A percentile compares a stretch with the other conserved stretches of the same genome.
Conservation (phyloP, 1,139 yeast species). For the Saccharomyces hybrid region DNA sequence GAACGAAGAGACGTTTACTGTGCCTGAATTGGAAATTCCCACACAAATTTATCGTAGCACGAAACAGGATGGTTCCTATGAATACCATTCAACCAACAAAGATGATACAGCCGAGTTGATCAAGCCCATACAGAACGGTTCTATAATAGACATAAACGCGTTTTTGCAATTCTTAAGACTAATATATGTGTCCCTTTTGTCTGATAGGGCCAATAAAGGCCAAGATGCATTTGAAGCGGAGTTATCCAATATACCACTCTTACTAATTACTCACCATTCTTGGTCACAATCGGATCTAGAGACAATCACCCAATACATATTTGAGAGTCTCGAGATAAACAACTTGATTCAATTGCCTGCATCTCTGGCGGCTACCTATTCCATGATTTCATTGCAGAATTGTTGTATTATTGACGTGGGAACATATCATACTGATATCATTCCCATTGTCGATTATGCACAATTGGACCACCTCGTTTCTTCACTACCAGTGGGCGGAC, state of each 20-base stretch:
- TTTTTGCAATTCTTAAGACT: conserved; percentile 61
- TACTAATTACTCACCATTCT: conserved; percentile 54
- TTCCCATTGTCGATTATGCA: conserved; percentile 70
- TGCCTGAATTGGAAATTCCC: conserved; percentile 71
- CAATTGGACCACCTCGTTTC: conserved; percentile 49
- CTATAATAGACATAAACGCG: conserved; percentile 60
- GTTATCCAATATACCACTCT: conserved; percentile 41
- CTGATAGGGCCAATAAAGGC: conserved; percentile 26
- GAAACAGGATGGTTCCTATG: conserved; percentile 7
- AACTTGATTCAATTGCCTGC: conserved; percentile 67
- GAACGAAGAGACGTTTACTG: conserved; percentile 61
- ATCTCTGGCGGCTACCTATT: conserved; percentile 69
- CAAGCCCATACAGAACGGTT: conserved; percentile 57
- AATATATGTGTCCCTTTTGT: conserved; percentile 50
- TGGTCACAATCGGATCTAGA: conserved; percentile 71
- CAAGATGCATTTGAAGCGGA: conserved; percentile 41
- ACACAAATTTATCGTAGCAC: conserved; percentile 60
- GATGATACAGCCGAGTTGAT: conserved; percentile 40
- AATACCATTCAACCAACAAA: conserved; percentile 35
- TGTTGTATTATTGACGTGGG: conserved; percentile 82
- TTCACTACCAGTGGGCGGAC: conserved; percentile 54
- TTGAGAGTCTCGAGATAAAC: conserved; percentile 66
- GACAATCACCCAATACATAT: conserved; percentile 63
- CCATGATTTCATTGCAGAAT: conserved; percentile 54
- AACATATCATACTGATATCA: conserved; percentile 60